These are phyloP conservation scores for Tricholoma sp. DNA, from an alignment of 768 basidiomycete species.

Conservation along the genomic window DNA sequence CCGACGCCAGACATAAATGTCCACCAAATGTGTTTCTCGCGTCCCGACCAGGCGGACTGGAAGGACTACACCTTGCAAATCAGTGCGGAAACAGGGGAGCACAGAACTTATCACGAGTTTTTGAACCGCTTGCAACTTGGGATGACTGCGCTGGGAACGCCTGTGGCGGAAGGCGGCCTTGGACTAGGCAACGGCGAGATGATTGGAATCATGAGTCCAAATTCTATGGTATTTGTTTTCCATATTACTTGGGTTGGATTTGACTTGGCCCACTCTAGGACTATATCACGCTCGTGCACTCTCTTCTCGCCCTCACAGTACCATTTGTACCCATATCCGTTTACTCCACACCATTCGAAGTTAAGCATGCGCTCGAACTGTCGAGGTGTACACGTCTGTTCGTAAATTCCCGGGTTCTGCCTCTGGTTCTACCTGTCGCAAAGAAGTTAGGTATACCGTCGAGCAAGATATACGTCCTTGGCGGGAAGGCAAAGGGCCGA, in stretches of 20 bases:
- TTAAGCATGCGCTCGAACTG: slow-evolving; percentile 43
- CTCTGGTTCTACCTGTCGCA: slow-evolving; percentile 34
- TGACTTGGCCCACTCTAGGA: slow-evolving; percentile 35
- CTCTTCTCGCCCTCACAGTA: slow-evolving; percentile 42
- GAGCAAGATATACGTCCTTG: slow-evolving; percentile 43
- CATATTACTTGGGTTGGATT: neutral
- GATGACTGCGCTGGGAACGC: slow-evolving; percentile 51
- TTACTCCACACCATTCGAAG: slow-evolving; percentile 52
- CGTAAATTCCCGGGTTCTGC: slow-evolving; percentile 41
- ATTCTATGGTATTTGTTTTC: slow-evolving; percentile 48
- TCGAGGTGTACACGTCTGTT: slow-evolving; percentile 50
- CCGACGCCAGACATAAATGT: slow-evolving; percentile 45
- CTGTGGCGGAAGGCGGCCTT: slow-evolving; percentile 47
- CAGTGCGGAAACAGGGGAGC: slow-evolving; percentile 47
- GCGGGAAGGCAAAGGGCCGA: slow-evolving; percentile 34
- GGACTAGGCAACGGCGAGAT: slow-evolving; percentile 49
- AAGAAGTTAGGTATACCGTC: slow-evolving; percentile 29
- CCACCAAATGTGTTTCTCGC: slow-evolving; percentile 48
- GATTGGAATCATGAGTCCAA: slow-evolving; percentile 66
- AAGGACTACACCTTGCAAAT: slow-evolving; percentile 53
- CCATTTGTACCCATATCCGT: slow-evolving; percentile 52
- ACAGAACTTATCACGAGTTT: slow-evolving; percentile 44
- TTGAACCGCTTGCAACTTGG: slow-evolving; percentile 45
- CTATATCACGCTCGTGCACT: slow-evolving; percentile 44
- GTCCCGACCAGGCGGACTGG: slow-evolving; percentile 51